Base-by-base conservation (phyloP, 2,329 filamentous ascomycete species). In the Colletotrichum euphorbiae region DNA sequence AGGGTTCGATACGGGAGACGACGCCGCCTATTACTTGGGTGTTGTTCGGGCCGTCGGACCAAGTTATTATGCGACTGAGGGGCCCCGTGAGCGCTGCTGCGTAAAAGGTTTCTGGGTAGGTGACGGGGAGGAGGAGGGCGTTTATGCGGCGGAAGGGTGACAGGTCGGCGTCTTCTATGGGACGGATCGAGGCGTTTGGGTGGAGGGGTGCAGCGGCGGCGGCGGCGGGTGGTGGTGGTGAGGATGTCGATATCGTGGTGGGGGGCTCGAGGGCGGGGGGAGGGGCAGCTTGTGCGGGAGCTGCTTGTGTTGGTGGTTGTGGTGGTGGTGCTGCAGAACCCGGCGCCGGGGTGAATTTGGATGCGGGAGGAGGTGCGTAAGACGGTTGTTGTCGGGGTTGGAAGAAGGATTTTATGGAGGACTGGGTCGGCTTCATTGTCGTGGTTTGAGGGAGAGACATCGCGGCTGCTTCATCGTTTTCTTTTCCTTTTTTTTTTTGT, bases 81-180 rank as follows among this genome's bases (percentile, higher is more conserved):
- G 83, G 84, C 42, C 81, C 82, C 13, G 83, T 83, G 21, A 80
- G 77, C 17, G 81, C 74, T 11, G 85, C 82, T 69, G 87, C 81
- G 82, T 90, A 91, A 80, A 91, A 91, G 54, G 82, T 81, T 75
- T 91, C 89, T 3, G 87, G 84, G 76, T 91, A 91, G 76, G 81
- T 80, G 67, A 91, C 86, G 56, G 86, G 87, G 1, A 91, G 86
- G 59, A 91, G 84, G 57, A 91, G 84, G 50, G 86, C 80, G 77
- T 90, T 90, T 77, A 91, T 89, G 72, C 89, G 86, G 43, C 87
- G 87, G 6, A 91, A 82, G 50, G 87, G 82, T 64, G 85, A 80
- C 64, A 90, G 78, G 77, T 91, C 87, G 51, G 79, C 74, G 50
- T 81, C 77, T 1, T 80, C 78, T 59, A 90, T 78, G 60, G 80